Conservation (phyloP, 176 grass and related monocot species). For the Saccharum spontaneum region DNA sequence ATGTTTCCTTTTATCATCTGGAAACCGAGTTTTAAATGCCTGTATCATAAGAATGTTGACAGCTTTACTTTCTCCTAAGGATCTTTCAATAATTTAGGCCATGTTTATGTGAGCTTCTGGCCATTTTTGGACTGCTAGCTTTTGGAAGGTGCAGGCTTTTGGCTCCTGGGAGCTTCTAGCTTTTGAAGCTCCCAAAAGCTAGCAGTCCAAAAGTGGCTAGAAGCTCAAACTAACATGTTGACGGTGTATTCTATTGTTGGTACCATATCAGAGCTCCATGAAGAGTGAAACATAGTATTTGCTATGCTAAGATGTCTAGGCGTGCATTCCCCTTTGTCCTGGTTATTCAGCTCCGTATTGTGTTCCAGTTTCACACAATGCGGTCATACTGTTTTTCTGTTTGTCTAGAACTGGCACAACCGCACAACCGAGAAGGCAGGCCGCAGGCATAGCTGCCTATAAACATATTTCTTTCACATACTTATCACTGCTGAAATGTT, state of each 20-base stretch:
- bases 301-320: neutral
- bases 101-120: neutral
- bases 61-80: neutral
- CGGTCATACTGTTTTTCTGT: neutral
- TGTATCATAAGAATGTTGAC: too few relatives aligned
- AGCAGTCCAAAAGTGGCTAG: neutral
- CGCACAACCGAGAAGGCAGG: neutral
- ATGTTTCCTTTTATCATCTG: neutral
- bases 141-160: too few relatives aligned
- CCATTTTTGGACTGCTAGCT: neutral
- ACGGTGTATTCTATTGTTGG: neutral
- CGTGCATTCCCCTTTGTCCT: neutral
- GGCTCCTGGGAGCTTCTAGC: neutral
- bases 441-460: neutral
- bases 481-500: neutral
- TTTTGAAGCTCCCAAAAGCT: neutral
- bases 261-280: neutral
- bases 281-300: neutral
- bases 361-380: neutral
- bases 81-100: neutral
- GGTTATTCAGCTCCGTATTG: neutral
- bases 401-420: neutral
- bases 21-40: constrained; percentile 10
- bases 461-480: neutral
- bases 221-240: neutral